Base-by-base conservation (phyloP, 2,329 filamentous ascomycete genomes). In the Fusarium albosuccineum region DNA sequence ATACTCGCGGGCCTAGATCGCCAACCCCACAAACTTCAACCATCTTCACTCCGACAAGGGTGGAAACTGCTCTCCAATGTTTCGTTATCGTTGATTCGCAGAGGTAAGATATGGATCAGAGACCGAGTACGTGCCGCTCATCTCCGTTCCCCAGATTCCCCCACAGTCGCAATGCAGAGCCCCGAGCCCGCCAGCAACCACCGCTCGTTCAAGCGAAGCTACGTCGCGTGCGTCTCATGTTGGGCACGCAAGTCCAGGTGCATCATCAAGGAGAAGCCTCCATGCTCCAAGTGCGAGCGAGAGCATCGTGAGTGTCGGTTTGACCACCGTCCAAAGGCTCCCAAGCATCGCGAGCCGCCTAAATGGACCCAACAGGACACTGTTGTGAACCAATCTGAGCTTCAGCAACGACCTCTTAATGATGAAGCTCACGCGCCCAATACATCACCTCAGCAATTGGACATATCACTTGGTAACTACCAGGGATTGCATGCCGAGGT, bases 281-380 rank as follows among this genome's bases (percentile, higher is more conserved):
- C 65, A 1, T 67, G 65, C 30, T 62, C 63, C 27, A 67, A 67
- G 37, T 67, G 65, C 4, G 63, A 53, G 9, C 34, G 65, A 3
- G 65, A 67, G 11, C 65, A 67, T 5, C 65, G 65, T 3, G 65
- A 67, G 16, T 67, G 63, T 34, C 65, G 34, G 0, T 67, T 67
- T 6, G 64, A 67, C 51, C 59, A 60, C 16, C 51, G 60, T 1
- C 60, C 64, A 0, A 60, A 54, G 13, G 65, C 51, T 1, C 59
- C 63, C 0, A 67, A 67, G 27, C 65, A 67, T 13, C 45, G 62
- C 1, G 62, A 65, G 1, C 48, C 62, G 2, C 62, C 62, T 3
- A 64, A 64, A 49, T 65, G 62, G 62, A 65, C 60, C 13, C 53
- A 57, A 9, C 11, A 39, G 3, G 51, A 52, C 13, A 14, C 37